Base-by-base conservation (phyloP, 108 stramenopile species). In the Mayamaea pseudoterrestris region DNA sequence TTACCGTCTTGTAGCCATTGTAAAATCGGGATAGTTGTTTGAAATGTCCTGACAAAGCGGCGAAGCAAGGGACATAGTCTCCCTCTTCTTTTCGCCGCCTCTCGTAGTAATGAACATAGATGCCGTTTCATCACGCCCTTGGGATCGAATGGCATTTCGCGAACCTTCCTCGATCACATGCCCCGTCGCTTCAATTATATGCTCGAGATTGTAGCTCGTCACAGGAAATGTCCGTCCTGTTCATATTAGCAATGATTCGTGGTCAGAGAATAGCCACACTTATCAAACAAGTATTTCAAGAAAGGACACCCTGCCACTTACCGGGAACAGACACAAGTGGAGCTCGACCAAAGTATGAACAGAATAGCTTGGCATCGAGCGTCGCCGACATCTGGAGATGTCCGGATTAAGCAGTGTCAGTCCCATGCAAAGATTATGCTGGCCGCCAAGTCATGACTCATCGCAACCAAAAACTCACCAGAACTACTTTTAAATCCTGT, bases 161-260 rank as follows among this genome's bases (percentile, higher is more conserved):
- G 86, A 89, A 1, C 66, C 79, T 43, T 78, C 80, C 59, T 88
- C 88, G 53, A 90, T 80, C 0, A 79, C 53, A 37, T 91, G 75
- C 35, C 60, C 63, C 12, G 86, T 89, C 30, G 77, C 79, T 44
- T 89, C 86, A 11, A 94, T 20, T 14, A 93, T 41, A 55, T 96
- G 85, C 59, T 96, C 95, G 26, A 96, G 60, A 44, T 63, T 69
- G 39, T 81, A 92, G 5, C 47, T 56, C 6, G 45, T 27, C 2
- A 90, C 87, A 4, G 87, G 82, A 55, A 83, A 89, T 3, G 86
- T 90, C 41, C 88, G 66, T 11, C 93, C 93, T n/a, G n/a, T n/a
- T n/a, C n/a, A n/a, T n/a, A n/a, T n/a, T n/a, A n/a, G n/a, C n/a
- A n/a, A n/a, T n/a, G n/a, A n/a, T n/a, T n/a, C n/a, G n/a, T n/a